These are phyloP conservation scores for Dryas octopetala DNA, from an alignment of 306 rosid genomes.

Conservation along the genomic window DNA sequence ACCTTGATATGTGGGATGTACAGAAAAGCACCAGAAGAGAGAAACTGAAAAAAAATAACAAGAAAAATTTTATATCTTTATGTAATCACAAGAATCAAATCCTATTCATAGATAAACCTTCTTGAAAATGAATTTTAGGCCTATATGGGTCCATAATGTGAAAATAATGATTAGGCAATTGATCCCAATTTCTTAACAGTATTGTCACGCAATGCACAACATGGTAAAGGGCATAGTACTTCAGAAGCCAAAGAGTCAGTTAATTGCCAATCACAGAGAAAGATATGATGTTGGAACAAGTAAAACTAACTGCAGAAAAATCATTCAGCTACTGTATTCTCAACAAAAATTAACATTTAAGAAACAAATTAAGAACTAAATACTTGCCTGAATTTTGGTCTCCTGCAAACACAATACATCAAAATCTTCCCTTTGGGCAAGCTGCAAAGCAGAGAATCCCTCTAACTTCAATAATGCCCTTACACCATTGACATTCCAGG, in stretches of 20 bases:
- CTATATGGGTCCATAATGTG: neutral
- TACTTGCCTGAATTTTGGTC: slow-evolving; percentile 87
- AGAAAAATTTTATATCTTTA: neutral
- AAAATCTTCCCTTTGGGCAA: slow-evolving; percentile 82
- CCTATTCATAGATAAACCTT: neutral
- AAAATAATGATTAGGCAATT: neutral
- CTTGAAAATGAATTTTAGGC: neutral
- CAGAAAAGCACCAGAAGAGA: neutral
- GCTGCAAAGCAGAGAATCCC: slow-evolving; percentile 77
- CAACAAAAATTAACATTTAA: neutral
- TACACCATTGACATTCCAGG: slow-evolving; percentile 97
- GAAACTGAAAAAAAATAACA: neutral
- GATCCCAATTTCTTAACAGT: neutral
- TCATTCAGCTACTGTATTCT: neutral
- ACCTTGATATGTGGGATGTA: neutral
- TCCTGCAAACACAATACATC: slow-evolving; percentile 92
- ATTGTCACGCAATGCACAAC: neutral
- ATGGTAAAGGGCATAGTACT: neutral
- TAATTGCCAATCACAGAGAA: neutral
- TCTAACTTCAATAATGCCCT: slow-evolving; percentile 76
- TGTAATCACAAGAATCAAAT: neutral
- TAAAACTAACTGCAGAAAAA: neutral
- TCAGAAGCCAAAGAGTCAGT: neutral
- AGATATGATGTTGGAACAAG: neutral
- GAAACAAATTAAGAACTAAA: neutral